Base-by-base conservation (phyloP, 169 alveolate species). In the Eimeria brunetti region DNA sequence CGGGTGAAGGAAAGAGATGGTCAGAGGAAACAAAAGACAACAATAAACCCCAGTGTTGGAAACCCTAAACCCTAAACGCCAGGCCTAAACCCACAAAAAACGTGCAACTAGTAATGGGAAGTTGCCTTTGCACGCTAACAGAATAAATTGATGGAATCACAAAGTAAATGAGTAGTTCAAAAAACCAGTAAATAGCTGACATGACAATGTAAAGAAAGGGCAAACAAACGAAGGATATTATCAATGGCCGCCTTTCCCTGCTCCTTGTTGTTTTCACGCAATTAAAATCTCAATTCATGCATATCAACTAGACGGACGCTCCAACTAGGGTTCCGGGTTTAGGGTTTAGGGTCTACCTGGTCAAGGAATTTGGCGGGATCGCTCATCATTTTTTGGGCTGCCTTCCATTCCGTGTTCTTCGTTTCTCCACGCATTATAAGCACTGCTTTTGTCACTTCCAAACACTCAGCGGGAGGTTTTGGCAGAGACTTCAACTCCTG, bases 401-500 rank as follows among this genome's bases (percentile, higher is more conserved):
- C 97, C 91, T 98, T 98, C 99, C 99, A 99, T 38, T 97, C 98
- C 94, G 97, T 97, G 96, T 98, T 98, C 97, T 97, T 98, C 96
- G 98, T 98, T 93, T 98, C 99, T 71, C 98, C 98, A 80, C 97
- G 96, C 96, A 99, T 95, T n/a, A 99, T 97, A 88, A 98, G 96
- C 84, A 98, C 97, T 38, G 99, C 99, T 94, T 99, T 98, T 20
- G 99, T 98, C 38, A 98, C 99, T 86, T 97, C 98, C 60, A 98
- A 96, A 96, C 99, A 98, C 84, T 98, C 99, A 60, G 97, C 98
- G 18, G 99, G 99, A 11, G 99, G 99, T 84, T 98, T 98, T 83
- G 98, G 99, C 51, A 99, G 97, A 46, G 99, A 96, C 96, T 99
- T 99, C 96, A 99, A 96, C 96, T 99, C 99, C 96, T 98, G 98